These are phyloP conservation scores for Botryosphaeria dothidea DNA, from an alignment of 2,329 filamentous ascomycete species.

Conservation along the genomic window DNA sequence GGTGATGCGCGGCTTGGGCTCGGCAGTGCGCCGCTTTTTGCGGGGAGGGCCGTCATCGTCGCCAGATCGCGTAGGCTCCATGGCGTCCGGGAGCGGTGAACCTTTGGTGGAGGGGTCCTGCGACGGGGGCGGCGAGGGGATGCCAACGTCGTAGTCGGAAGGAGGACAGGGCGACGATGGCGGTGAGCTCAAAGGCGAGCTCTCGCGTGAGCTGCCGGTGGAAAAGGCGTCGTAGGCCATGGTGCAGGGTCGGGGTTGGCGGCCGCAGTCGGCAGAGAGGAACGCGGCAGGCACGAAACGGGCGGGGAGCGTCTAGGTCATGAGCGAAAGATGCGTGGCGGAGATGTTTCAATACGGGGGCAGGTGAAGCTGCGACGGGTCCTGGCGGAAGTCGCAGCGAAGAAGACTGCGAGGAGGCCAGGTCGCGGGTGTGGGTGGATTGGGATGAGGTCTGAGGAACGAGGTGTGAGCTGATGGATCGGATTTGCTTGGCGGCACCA, in stretches of 20 bases:
- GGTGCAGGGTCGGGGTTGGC: conserved; percentile 22
- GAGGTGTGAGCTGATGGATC: conserved; percentile 16
- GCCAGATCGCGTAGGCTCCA: conserved; percentile 34
- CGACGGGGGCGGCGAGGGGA: conserved; percentile 45
- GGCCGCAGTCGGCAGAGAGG: conserved; percentile 16
- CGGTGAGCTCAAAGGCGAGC: conserved; percentile 38
- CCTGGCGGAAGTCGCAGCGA: not conserved
- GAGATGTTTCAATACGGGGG: not conserved
- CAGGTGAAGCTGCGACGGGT: not conserved
- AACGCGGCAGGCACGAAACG: conserved; percentile 22
- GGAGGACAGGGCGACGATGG: conserved; percentile 40
- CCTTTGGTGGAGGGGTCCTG: conserved; percentile 48
- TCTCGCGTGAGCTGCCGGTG: conserved; percentile 31
- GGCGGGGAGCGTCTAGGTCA: conserved; percentile 17
- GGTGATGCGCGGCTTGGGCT: conserved; percentile 72
- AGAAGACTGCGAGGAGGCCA: not conserved
- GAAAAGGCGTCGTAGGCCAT: conserved; percentile 31
- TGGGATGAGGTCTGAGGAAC: conserved; percentile 15
- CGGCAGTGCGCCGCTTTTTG: conserved; percentile 69
- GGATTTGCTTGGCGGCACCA: conserved; percentile 18
- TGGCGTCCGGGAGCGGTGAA: conserved; percentile 48
- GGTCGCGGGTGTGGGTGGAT: conserved; percentile 11
- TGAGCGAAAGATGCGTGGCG: conserved; percentile 6
- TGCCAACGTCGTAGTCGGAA: conserved; percentile 27
- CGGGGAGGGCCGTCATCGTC: conserved; percentile 68